These are phyloP conservation scores for Coemansia sp. DNA, from an alignment of 192 early-diverging fungal species.

Conservation along the genomic window DNA sequence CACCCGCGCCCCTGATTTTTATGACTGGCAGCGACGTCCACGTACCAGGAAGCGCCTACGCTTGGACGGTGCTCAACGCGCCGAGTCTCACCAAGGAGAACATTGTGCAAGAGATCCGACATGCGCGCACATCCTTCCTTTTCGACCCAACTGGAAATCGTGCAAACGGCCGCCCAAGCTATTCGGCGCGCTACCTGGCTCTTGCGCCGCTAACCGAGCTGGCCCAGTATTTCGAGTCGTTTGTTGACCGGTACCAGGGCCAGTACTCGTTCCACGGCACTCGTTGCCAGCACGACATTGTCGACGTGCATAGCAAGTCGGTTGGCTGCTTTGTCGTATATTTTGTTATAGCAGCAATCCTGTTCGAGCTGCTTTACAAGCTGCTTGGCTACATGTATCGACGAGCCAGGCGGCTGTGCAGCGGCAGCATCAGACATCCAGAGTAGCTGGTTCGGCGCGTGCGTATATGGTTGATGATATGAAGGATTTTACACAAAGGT, in stretches of 20 bases:
- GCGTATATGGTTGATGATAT: conserved; percentile 23
- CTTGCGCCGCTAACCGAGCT: conserved; percentile 52
- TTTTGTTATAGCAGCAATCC: conserved; percentile 4
- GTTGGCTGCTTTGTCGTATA: conserved; percentile 27
- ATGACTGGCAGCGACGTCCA: conserved; percentile 70
- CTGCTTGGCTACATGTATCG: neutral
- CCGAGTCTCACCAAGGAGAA: conserved; percentile 41
- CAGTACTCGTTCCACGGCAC: conserved; percentile 70
- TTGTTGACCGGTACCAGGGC: conserved; percentile 58
- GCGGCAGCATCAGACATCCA: neutral
- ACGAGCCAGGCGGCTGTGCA: neutral
- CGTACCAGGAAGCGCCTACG: conserved; percentile 57
- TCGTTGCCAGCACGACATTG: conserved; percentile 59
- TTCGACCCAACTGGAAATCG: conserved; percentile 66
- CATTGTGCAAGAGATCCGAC: conserved; percentile 59
- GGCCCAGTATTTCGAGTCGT: conserved; percentile 57
- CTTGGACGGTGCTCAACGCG: conserved; percentile 61
- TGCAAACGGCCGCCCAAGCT: conserved; percentile 28
- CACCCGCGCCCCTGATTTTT: conserved; percentile 48
- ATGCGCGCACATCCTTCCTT: conserved; percentile 59
- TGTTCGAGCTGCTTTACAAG: conserved; percentile 15
- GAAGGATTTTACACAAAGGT: conserved; percentile 50
- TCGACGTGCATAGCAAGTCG: conserved; percentile 42
- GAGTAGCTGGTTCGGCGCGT: neutral
- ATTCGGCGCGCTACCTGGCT: conserved; percentile 26